These are phyloP conservation scores for Pistacia vera DNA, from an alignment of 345 rosid species.

Conservation along the genomic window DNA sequence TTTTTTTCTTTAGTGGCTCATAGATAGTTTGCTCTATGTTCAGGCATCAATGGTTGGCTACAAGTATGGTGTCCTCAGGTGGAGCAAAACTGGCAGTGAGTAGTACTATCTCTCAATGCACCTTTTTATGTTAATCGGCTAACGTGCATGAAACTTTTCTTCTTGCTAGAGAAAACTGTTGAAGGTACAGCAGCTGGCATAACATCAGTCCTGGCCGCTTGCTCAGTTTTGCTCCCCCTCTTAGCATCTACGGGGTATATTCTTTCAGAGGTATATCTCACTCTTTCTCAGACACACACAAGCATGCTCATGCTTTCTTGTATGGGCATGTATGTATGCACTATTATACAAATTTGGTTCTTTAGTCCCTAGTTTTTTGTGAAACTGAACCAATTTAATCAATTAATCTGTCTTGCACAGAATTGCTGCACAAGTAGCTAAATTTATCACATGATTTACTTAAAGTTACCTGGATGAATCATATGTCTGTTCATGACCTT, in stretches of 20 bases:
- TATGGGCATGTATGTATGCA: neutral
- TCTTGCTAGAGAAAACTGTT: slow-evolving; percentile 77
- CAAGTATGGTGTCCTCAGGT: slow-evolving; percentile 91
- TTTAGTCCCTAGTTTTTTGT: neutral
- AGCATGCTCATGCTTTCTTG: neutral
- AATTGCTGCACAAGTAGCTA: neutral
- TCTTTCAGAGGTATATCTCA: slow-evolving; percentile 51
- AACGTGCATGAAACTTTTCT: slow-evolving; percentile 11
- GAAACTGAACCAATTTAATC: neutral
- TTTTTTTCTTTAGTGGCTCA: neutral
- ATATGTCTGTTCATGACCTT: neutral
- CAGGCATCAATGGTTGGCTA: slow-evolving; percentile 98
- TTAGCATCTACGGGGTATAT: slow-evolving; percentile 87
- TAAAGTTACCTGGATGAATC: neutral
- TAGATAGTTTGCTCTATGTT: slow-evolving; percentile 6
- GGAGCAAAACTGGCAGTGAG: slow-evolving; percentile 96
- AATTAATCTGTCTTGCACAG: neutral
- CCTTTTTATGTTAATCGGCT: slow-evolving; percentile 12
- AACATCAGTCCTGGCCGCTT: slow-evolving; percentile 77
- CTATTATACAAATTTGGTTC: neutral
- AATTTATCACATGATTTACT: neutral
- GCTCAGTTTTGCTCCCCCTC: slow-evolving; percentile 77
- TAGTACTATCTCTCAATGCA: neutral
- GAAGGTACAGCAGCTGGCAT: slow-evolving; percentile 99
- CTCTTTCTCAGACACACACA: neutral